Evolutionary conservation across 2,329 filamentous ascomycete genomes (phyloP).

Genomic region (Aspergillus sp.): DNA sequence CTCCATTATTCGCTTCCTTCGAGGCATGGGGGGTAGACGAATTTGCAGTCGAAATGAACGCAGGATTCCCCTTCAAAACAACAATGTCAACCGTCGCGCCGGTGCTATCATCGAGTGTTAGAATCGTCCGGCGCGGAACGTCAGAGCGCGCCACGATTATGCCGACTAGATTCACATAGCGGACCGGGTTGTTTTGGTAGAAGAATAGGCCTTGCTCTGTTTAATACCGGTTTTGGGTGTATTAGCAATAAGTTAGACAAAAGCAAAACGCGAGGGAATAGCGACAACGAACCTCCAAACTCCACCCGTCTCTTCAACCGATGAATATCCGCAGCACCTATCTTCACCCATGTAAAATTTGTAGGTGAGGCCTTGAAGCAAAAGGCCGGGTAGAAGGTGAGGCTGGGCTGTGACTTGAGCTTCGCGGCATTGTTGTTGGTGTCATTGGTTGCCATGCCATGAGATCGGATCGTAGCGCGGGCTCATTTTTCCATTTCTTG

Average conservation of each 20-base stretch:
- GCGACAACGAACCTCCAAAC: slow-evolving; percentile 44
- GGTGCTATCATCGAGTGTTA: slow-evolving; percentile 63
- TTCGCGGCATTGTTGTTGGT: slow-evolving; percentile 15
- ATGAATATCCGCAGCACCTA: slow-evolving; percentile 58
- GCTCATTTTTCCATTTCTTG: slow-evolving; percentile 2
- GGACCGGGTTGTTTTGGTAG: slow-evolving; percentile 71
- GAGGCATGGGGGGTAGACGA: background rate
- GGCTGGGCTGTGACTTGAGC: slow-evolving; percentile 20
- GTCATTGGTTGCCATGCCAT: slow-evolving; percentile 7
- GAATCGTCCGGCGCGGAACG: slow-evolving; percentile 51
- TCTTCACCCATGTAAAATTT: slow-evolving; percentile 62
- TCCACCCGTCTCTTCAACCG: slow-evolving; percentile 47
- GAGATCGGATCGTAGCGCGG: background rate
- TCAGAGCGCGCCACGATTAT: slow-evolving; percentile 64
- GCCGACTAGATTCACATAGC: slow-evolving; percentile 71
- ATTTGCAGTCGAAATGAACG: background rate
- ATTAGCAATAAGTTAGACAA: background rate
- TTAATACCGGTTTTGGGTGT: background rate
- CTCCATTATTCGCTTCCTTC: background rate
- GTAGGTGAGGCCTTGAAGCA: slow-evolving; percentile 63
- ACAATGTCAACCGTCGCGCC: slow-evolving; percentile 59
- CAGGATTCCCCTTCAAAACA: slow-evolving; percentile 34
- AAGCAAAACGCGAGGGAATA: background rate
- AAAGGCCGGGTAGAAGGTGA: slow-evolving; percentile 57
- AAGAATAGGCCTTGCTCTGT: slow-evolving; percentile 61